Conservation (phyloP, 1,139 yeast species). For the Taphrina communis region DNA sequence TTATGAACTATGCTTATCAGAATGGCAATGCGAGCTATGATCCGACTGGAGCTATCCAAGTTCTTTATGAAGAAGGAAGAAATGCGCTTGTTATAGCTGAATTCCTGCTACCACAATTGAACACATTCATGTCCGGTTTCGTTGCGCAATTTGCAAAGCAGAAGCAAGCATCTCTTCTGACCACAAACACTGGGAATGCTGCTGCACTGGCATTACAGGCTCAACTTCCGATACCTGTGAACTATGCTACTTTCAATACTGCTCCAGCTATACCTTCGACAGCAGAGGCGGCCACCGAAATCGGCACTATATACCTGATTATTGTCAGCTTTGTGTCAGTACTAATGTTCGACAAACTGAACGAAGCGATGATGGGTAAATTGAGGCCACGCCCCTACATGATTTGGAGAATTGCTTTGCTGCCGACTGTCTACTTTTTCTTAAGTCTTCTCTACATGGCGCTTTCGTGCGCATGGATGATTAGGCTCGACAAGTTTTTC, state of each 20-base stretch:
- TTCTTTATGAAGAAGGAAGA: constrained; percentile 35
- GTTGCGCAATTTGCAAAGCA: constrained; percentile 16
- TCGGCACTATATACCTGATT: constrained; percentile 76
- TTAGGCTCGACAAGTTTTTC: constrained; percentile 60
- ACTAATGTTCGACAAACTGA: constrained; percentile 63
- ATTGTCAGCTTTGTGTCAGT: constrained; percentile 69
- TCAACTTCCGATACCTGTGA: constrained; percentile 27
- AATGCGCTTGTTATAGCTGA: constrained; percentile 30
- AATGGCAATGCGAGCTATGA: constrained; percentile 28
- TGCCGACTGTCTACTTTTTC: constrained; percentile 58
- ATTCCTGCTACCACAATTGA: constrained; percentile 27
- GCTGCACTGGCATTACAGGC: constrained; percentile 30
- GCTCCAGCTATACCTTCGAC: constrained; percentile 33
- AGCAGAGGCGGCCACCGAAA: constrained; percentile 49
- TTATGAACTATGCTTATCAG: constrained; percentile 29
- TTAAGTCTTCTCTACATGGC: constrained; percentile 63
- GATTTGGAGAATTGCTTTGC: constrained; percentile 58
- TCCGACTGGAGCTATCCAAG: constrained; percentile 36
- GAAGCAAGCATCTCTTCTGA: constrained; percentile 31
- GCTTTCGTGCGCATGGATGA: constrained; percentile 66
- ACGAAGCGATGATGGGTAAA: constrained; percentile 57
- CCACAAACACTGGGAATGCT: constrained; percentile 29
- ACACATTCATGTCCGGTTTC: constrained; percentile 10
- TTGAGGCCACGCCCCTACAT: constrained; percentile 58
- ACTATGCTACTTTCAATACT: constrained; percentile 25